A percentile compares a stretch with the other conserved stretches of the same genome.
Evolutionary conservation across 352 stramenopile genomes (phyloP).

Genomic region (Globisporangium canariense): DNA sequence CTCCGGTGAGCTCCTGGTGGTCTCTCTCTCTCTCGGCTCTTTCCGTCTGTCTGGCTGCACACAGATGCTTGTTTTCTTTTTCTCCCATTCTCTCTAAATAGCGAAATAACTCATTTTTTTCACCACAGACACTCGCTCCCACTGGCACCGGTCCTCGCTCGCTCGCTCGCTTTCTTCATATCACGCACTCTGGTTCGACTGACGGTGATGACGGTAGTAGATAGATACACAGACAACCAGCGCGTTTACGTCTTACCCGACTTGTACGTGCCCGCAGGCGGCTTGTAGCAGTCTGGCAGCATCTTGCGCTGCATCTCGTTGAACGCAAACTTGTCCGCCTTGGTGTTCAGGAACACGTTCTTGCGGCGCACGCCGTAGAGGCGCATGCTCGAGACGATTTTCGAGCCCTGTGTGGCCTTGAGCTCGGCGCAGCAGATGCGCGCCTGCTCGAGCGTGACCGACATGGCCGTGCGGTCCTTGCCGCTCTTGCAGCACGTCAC

Average conservation of each 20-base stretch:
- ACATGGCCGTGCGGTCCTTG: slow-evolving; percentile 98
- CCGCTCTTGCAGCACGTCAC: slow-evolving; percentile 97
- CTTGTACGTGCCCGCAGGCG: slow-evolving; percentile 77
- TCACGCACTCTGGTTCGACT: slow-evolving; percentile 4
- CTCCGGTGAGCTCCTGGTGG: background rate
- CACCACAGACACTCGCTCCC: background rate
- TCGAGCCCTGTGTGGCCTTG: slow-evolving; percentile 47
- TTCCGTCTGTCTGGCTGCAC: background rate
- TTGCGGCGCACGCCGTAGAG: slow-evolving; percentile 67
- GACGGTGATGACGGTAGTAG: background rate
- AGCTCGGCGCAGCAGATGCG: slow-evolving; percentile 58
- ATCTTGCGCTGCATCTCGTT: slow-evolving; percentile 87
- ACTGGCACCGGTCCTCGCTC: background rate
- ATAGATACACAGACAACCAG: background rate
- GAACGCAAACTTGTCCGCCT: slow-evolving; percentile 82
- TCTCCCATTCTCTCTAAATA: slow-evolving; percentile 15
- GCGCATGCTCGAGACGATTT: slow-evolving; percentile 71
- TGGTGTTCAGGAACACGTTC: slow-evolving; percentile 87
- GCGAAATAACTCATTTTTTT: slow-evolving; percentile 14
- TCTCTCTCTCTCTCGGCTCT: background rate
- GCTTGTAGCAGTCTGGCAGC: slow-evolving; percentile 85
- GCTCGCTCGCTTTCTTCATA: slow-evolving; percentile 4
- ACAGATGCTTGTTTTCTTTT: slow-evolving; percentile 9
- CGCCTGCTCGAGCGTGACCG: slow-evolving; percentile 93
- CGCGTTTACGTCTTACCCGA: slow-evolving; percentile 62